Evolutionary conservation across 2,329 filamentous ascomycete genomes (phyloP), one percentile per base, ranked within the genome.

Genomic region (Claviceps quebecensis): DNA sequence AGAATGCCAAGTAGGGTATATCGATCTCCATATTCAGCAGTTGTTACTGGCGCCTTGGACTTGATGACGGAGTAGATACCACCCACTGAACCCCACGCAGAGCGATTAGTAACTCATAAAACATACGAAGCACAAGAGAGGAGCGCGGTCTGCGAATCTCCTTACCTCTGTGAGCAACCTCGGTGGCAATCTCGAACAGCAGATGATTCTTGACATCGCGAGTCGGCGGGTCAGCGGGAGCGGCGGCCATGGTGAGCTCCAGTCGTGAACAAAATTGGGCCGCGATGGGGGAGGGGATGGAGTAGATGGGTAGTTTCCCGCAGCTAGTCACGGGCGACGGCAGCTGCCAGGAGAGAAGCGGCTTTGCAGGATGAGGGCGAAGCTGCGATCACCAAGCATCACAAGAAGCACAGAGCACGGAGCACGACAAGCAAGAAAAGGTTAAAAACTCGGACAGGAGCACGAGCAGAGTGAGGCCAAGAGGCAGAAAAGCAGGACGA

Each of bases 1-100:
- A 95, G 82, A 53, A 93, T 93, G 2, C 93, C 93, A 66, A 98
- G 90, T 58, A 97, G 79, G 29, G 88, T 95, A 70, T 98, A 98
- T 58, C 88, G 82, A 54, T 95, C 89, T 69, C 93, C 93, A 93
- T 97, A 98, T 70, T 98, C 93, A 55, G 89, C 89, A 1, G 91
- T 96, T 44, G 93, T 97, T 55, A 97, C 93, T 48, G 93, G 91
- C 39, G 93, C 91, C 71, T 98, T 98, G 55, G 93, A 98, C 71
- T 98, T 98, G 71, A 98, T 83, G 58, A 98, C 93, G 16, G 91
- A 97, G 76, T 98, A 98, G 72, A 98, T 98, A 62, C 93, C 93
- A 64, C 93, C 93, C 55, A 98, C 93, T 94, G 53, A 46, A 34
- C 34, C 17, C 17, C 26, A 43, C 17, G 38, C 22, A n/a, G 29